Evolutionary conservation across 106 monocot species (phyloP).

Genomic region (Acorus calamus): DNA sequence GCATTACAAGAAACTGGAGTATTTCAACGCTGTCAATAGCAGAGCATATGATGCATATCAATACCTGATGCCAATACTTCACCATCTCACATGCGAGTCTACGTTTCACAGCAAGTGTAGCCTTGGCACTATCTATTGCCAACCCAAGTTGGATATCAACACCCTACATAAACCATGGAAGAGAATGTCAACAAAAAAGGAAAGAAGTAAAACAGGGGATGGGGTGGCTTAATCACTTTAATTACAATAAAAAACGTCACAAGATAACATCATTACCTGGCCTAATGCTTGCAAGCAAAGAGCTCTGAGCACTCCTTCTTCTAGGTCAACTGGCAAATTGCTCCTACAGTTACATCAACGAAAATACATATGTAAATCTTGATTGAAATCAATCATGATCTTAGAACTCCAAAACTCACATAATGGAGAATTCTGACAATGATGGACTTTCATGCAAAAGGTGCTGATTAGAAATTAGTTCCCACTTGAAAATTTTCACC

Average conservation of each 20-base stretch:
- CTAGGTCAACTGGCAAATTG: constrained; percentile 60
- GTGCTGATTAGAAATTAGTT: no score
- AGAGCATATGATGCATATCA: neutral
- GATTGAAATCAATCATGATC: neutral
- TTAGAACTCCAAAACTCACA: no score
- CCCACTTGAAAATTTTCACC: no score
- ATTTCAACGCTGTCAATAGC: neutral
- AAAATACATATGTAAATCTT: neutral
- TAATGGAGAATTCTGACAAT: no score
- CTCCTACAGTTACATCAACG: constrained; percentile 27
- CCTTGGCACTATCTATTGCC: constrained; percentile 82
- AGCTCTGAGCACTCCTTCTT: constrained; percentile 57
- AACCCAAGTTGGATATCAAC: constrained; percentile 78
- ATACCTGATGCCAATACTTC: constrained; percentile 80
- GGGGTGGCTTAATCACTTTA: neutral
- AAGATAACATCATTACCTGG: constrained; percentile 33
- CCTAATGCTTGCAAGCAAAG: constrained; percentile 74
- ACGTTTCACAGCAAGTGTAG: constrained; percentile 83
- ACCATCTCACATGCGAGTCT: constrained; percentile 89
- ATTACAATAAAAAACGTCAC: no score
- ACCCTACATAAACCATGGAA: constrained; percentile 21
- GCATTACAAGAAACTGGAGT: neutral
- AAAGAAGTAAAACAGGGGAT: neutral
- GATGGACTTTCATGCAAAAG: no score
- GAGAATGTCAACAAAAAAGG: neutral